Base-by-base conservation (phyloP, 139 green algal species). In the Astrephomene gubernaculifera region DNA sequence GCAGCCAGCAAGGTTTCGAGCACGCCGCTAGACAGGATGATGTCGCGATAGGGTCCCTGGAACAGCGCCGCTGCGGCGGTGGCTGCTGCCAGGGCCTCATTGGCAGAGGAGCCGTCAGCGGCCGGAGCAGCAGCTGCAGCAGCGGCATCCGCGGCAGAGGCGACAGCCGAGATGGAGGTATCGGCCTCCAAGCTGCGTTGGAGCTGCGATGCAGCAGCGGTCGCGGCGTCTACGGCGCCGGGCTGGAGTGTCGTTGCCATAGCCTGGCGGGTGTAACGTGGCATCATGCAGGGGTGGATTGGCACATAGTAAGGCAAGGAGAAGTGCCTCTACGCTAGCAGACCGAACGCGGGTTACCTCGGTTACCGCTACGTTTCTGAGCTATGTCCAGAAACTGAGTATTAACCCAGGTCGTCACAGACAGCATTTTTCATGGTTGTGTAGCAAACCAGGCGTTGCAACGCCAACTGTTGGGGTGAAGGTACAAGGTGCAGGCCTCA, bases 161-260 rank as follows among this genome's bases (percentile, higher is more conserved):
- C 68, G 29, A 33, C 68, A 19, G 76, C 76, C 12, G 76, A 83
- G 7, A 83, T 29, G 7, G 76, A 83, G 6, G 76, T 83, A 2
- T 61, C 76, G n/a, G 78, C 67, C 60, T 84, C 78, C 78, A 61
- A 84, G 63, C 33, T 52, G 61, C 78, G 35, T 44, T 84, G 78
- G 44, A 84, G 29, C 63, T 84, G 78, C 43, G 43, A 31, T 33
- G 43, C 31, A 3, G 78, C 78, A 4, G 78, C 78, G 36, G 44
- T 27, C 3, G 78, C 78, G 21, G 78, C 78, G 22, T 84, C 78
- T 14, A 74, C 63, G n/a, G 78, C 78, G 63, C 78, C 78, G 21
- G 78, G 78, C 44, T 84, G 78, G 2, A 84, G 63, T 43, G 63
- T 84, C 9, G 63, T 41, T 6, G 78, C 61, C 78, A 84, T 74